These are phyloP conservation scores for Fraxinus sp. DNA, from an alignment of 305 asterid genomes.

Conservation along the genomic window DNA sequence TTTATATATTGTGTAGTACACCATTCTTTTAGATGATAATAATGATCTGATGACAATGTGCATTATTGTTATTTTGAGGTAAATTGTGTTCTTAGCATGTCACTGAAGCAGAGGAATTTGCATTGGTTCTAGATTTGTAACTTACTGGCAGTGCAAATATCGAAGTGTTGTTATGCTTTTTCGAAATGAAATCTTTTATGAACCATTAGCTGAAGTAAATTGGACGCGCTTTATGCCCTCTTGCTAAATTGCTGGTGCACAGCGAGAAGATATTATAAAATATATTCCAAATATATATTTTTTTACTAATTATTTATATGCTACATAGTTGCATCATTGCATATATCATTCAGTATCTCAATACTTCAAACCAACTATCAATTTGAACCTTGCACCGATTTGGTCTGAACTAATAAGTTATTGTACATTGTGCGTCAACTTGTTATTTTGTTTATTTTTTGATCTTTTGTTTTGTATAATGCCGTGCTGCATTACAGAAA, in stretches of 20 bases:
- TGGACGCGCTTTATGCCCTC: background rate
- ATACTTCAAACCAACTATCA: background rate
- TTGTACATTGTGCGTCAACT: background rate
- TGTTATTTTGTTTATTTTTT: background rate
- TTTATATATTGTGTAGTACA: background rate
- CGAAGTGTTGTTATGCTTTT: background rate
- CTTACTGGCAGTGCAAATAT: background rate
- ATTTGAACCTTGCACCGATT: background rate
- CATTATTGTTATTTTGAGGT: conserved; percentile 10
- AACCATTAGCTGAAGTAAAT: background rate
- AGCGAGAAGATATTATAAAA: background rate
- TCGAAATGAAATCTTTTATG: conserved; percentile 14
- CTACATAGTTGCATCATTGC: background rate
- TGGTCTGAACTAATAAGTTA: background rate
- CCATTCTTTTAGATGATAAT: conserved; percentile 8
- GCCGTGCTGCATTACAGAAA: conserved; percentile 33
- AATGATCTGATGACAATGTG: conserved; percentile 17
- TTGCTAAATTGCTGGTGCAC: conserved; percentile 6
- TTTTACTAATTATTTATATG: background rate
- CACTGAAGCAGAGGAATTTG: background rate
- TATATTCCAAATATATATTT: background rate
- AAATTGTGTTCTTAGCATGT: conserved; percentile 1
- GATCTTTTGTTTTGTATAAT: background rate
- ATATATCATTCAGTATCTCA: background rate
- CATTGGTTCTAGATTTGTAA: conserved; percentile 1